Evolutionary conservation across 441 rosid species (phyloP).

Genomic region (Geranium incanum): DNA sequence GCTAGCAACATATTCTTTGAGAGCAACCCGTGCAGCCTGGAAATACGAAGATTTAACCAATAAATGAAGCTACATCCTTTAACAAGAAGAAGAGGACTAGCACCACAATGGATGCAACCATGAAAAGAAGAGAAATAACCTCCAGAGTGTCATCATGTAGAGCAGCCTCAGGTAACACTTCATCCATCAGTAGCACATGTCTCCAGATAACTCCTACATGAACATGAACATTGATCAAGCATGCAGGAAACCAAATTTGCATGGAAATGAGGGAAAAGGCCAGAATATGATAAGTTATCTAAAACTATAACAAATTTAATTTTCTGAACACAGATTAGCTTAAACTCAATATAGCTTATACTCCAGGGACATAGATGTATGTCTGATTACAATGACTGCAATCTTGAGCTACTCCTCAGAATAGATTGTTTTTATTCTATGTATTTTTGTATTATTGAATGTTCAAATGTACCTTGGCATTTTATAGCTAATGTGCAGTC

Average conservation of each 20-base stretch:
- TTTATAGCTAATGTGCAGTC: background rate
- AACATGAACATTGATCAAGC: constrained; percentile 22
- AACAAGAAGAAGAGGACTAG: background rate
- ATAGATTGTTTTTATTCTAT: background rate
- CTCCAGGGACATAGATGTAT: background rate
- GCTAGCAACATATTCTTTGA: constrained; percentile 59
- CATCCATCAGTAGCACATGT: constrained; percentile 80
- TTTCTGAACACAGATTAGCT: background rate
- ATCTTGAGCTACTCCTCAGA: constrained; percentile 8
- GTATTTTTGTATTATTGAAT: background rate
- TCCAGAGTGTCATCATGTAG: constrained; percentile 63
- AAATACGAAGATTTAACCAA: constrained; percentile 30
- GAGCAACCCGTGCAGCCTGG: constrained; percentile 73
- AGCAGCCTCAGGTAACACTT: constrained; percentile 66
- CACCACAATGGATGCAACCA: background rate
- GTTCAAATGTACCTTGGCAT: background rate
- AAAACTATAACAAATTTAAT: constrained; percentile 6
- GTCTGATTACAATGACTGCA: background rate
- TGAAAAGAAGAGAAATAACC: constrained; percentile 33
- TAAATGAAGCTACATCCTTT: constrained; percentile 11
- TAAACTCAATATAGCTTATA: background rate
- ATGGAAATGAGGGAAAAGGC: constrained; percentile 13
- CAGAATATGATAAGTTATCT: background rate
- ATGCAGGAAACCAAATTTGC: constrained; percentile 17
- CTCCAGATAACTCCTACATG: constrained; percentile 73